phyloP scores from a whole-genome alignment of 805 yeast species.

The Metschnikowia proteae region DNA sequence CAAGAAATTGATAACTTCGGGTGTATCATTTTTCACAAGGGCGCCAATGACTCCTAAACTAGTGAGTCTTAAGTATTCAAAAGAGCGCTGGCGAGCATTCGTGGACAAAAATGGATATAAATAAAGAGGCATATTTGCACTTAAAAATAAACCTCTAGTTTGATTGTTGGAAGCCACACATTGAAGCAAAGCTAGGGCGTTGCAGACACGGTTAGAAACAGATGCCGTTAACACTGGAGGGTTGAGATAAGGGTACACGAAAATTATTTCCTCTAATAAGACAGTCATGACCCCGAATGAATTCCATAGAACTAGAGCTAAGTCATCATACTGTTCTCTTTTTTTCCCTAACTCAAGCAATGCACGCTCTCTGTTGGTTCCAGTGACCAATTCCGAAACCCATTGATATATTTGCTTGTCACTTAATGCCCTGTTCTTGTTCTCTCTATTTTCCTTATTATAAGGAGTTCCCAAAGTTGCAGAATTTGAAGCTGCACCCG shows the following conservation, averaged over 20 bases:
- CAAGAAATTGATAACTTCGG: slow-evolving; percentile 88
- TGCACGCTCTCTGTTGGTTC: slow-evolving; percentile 91
- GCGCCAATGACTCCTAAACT: slow-evolving; percentile 97
- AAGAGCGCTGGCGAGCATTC: slow-evolving; percentile 84
- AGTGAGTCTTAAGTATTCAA: slow-evolving; percentile 89
- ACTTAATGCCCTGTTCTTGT: slow-evolving; percentile 28
- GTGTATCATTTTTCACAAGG: slow-evolving; percentile 89
- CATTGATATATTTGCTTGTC: slow-evolving; percentile 85
- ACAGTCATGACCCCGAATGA: slow-evolving; percentile 96
- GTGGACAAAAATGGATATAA: slow-evolving; percentile 92
- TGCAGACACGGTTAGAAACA: slow-evolving; percentile 91
- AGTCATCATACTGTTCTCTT: slow-evolving; percentile 90
- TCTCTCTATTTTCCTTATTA: not conserved
- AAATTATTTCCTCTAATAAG: slow-evolving; percentile 79
- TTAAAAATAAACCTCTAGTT: slow-evolving; percentile 77
- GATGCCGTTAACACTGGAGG: slow-evolving; percentile 84
- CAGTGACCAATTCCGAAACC: slow-evolving; percentile 86
- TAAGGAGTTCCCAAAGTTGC: not conserved
- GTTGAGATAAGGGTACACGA: slow-evolving; percentile 83
- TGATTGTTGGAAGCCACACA: slow-evolving; percentile 96
- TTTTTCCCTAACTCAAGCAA: slow-evolving; percentile 87
- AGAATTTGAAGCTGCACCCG: not conserved
- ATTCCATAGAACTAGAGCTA: slow-evolving; percentile 91
- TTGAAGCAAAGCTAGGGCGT: slow-evolving; percentile 89
- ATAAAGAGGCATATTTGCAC: slow-evolving; percentile 89